A percentile compares a stretch with the other conserved stretches of the same genome.
phyloP scores from a whole-genome alignment of 1,284 basidiomycete species.

The Tetrapyrgos nigripes region DNA sequence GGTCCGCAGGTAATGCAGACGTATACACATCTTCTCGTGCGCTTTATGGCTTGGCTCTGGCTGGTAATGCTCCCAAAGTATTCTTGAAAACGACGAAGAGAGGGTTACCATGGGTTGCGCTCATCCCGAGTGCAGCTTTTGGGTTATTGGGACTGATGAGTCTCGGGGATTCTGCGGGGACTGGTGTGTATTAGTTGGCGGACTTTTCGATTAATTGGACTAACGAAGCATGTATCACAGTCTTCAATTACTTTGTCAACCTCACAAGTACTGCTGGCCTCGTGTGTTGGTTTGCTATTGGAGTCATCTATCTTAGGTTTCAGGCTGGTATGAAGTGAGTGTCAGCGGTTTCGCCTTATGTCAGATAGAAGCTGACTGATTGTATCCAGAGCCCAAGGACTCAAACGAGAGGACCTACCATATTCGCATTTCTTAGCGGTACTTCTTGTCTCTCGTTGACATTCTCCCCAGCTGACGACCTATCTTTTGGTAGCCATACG shows the following conservation, averaged over 20 bases:
- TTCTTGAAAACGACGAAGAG: constrained; percentile 38
- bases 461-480: background rate
- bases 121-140: constrained; percentile 34
- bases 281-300: constrained; percentile 40
- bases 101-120: constrained; percentile 25
- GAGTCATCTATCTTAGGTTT: constrained; percentile 56
- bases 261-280: constrained; percentile 26
- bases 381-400: background rate
- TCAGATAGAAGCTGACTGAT: too few species aligned
- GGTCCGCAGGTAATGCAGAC: constrained; percentile 60
- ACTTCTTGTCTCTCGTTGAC: background rate
- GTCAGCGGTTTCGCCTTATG: too few species aligned
- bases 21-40: constrained; percentile 45
- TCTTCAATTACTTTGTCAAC: constrained; percentile 41
- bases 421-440: background rate
- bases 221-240: too few species aligned
- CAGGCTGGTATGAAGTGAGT: constrained; percentile 22
- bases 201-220: too few species aligned
- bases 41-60: constrained; percentile 55
- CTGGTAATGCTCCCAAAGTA: constrained; percentile 60
- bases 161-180: constrained; percentile 18
- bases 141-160: constrained; percentile 30
- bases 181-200: too few species aligned
- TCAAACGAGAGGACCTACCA: background rate
- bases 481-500: background rate